Conservation (phyloP, 768 basidiomycete species). For the Amanita phalloides region DNA sequence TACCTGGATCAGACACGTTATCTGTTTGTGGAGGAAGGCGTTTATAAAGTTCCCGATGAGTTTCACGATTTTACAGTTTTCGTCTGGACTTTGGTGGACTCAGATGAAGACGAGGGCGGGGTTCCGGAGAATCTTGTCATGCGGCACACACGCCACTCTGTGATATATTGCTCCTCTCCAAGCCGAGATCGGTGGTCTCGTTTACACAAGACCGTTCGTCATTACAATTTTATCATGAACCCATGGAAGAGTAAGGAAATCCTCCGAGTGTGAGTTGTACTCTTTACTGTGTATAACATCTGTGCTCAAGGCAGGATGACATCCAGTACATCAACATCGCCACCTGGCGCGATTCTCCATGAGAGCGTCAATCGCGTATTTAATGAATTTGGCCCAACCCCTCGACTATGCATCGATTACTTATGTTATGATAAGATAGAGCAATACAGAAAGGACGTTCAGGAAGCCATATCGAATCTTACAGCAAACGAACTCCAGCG, state of each 20-base stretch:
- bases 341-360: too few relatives aligned
- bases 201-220: conserved; percentile 10
- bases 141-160: conserved; percentile 7
- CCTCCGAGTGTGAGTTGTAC: conserved; percentile 8
- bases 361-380: too few relatives aligned
- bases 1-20: conserved; percentile 2
- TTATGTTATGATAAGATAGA: too few relatives aligned
- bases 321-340: too few relatives aligned
- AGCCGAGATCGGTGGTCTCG: conserved; percentile 10
- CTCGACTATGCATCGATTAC: too few relatives aligned
- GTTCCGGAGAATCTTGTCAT: conserved; percentile 10
- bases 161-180: too few relatives aligned
- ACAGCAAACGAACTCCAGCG: conserved; percentile 1
- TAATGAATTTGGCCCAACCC: too few relatives aligned
- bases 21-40: conserved; percentile 13
- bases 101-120: conserved; percentile 7
- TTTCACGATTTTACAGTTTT: conserved; percentile 6
- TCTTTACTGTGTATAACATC: conserved; percentile 5
- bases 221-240: conserved; percentile 10
- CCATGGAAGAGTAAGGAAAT: conserved; percentile 12
- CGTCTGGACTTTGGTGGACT: conserved; percentile 12
- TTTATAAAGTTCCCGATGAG: conserved; percentile 8
- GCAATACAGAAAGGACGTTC: too few relatives aligned
- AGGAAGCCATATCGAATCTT: background rate
- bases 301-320: conserved; percentile 6